Evolutionary conservation across 495 filamentous ascomycete species (phyloP).

Genomic region (Hypoxylon lienhwacheense): DNA sequence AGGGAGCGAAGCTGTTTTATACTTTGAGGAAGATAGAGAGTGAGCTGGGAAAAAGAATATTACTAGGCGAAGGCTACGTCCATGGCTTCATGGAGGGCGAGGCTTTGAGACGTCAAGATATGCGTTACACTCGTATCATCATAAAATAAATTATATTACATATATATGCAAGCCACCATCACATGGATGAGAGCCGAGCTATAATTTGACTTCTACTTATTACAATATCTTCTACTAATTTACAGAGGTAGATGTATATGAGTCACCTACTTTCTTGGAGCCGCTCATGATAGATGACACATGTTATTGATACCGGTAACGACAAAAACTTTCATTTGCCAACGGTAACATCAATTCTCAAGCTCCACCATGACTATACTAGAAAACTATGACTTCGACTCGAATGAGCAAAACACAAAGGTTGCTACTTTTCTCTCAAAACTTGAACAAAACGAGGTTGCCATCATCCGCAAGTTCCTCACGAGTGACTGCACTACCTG

Average conservation of each 20-base stretch:
- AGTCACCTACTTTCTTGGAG: no score
- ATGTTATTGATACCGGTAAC: no score
- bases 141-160: constrained; percentile 1
- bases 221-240: no score
- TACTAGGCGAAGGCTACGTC: constrained; percentile 22
- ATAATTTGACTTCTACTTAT: no score
- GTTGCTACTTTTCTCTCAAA: not conserved
- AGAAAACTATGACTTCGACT: constrained; percentile 17
- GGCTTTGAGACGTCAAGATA: constrained; percentile 6
- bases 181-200: no score
- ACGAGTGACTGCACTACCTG: constrained; percentile 2
- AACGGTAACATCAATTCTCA: not conserved
- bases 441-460: constrained; percentile 12
- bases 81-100: constrained; percentile 29
- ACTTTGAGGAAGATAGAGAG: not conserved
- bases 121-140: constrained; percentile 3
- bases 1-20: constrained; percentile 22
- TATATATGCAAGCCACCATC: no score
- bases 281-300: no score
- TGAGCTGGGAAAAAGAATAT: not conserved
- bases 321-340: not conserved
- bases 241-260: no score
- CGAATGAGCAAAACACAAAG: constrained; percentile 4
- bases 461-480: constrained; percentile 5
- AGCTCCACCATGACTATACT: constrained; percentile 7